These are phyloP conservation scores for Mortierella claussenii DNA, from an alignment of 192 early-diverging fungal genomes.

Conservation along the genomic window DNA sequence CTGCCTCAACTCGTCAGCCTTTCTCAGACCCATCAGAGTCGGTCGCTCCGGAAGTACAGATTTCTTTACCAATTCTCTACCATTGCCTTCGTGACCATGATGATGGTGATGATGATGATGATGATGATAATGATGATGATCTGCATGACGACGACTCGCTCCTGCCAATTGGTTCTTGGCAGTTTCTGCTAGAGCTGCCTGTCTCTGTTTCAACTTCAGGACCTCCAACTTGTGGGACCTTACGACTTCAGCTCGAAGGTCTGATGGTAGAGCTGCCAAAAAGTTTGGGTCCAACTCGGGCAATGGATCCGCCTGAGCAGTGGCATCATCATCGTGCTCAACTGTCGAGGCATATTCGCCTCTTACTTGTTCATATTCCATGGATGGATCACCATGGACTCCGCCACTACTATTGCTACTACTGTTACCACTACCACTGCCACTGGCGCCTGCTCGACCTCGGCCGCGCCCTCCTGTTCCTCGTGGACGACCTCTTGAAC, in stretches of 20 bases:
- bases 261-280: constrained; percentile 27
- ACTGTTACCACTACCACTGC: neutral
- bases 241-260: constrained; percentile 39
- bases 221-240: constrained; percentile 14
- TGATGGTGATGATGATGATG: too few relatives aligned
- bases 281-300: constrained; percentile 26
- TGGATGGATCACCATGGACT: neutral
- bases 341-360: neutral
- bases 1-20: constrained; percentile 11
- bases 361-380: neutral
- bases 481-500: neutral
- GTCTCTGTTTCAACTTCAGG: constrained; percentile 17
- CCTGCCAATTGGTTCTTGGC: neutral
- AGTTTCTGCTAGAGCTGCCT: neutral
- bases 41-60: constrained; percentile 10
- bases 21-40: constrained; percentile 24
- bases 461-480: constrained; percentile 3
- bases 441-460: neutral
- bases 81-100: too few relatives aligned
- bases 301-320: neutral
- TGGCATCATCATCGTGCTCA: neutral
- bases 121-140: neutral
- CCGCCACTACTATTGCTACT: neutral
- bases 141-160: too few relatives aligned
- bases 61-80: neutral